Conservation (phyloP, 2,329 filamentous ascomycete species). For the Xylariaceae sp. region DNA sequence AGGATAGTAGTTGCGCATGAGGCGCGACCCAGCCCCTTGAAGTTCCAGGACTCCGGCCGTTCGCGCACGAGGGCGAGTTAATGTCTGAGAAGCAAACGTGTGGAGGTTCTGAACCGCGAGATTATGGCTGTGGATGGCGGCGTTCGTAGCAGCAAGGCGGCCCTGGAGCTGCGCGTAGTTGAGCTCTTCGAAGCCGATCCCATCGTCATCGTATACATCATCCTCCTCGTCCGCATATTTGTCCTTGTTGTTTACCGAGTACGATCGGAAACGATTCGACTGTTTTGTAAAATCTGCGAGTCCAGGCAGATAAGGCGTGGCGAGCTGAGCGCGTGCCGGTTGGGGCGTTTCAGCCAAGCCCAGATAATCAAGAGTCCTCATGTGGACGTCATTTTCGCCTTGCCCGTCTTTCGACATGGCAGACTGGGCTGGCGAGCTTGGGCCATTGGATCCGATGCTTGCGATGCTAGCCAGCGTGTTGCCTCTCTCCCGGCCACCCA, state of each 20-base stretch:
- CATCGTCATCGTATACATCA: conserved; percentile 61
- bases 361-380: conserved; percentile 90
- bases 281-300: conserved; percentile 71
- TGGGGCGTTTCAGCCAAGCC: conserved; percentile 92
- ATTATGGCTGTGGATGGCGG: conserved; percentile 83
- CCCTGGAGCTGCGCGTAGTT: conserved; percentile 57
- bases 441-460: conserved; percentile 86
- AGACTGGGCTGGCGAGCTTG: conserved; percentile 80
- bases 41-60: conserved; percentile 84
- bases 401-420: conserved; percentile 80
- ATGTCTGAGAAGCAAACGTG: conserved; percentile 79
- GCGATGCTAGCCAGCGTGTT: conserved; percentile 77
- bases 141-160: conserved; percentile 58
- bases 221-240: conserved; percentile 90
- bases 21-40: conserved; percentile 56
- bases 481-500: conserved; percentile 66
- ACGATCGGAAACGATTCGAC: conserved; percentile 86
- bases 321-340: conserved; percentile 66
- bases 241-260: conserved; percentile 97
- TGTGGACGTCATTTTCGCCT: conserved; percentile 78
- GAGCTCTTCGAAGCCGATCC: conserved; percentile 47
- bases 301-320: conserved; percentile 69
- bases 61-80: conserved; percentile 77
- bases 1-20: conserved; percentile 68
- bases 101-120: conserved; percentile 66